Evolutionary conservation across 2,329 filamentous ascomycete genomes (phyloP).

Genomic region (Arthrobotrys sinensis): DNA sequence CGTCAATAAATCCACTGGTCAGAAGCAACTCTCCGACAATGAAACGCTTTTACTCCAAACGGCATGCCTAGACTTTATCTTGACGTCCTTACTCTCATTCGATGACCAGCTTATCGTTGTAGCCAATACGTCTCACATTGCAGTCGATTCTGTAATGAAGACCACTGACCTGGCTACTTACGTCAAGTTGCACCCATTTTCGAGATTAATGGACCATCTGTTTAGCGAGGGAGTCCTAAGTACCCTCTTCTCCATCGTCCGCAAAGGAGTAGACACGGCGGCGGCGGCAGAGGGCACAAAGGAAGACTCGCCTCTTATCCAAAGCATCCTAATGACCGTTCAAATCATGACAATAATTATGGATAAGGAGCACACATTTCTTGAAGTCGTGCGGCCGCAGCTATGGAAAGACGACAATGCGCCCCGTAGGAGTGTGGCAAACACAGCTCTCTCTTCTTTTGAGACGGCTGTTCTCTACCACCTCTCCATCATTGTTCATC

Average conservation of each 20-base stretch:
- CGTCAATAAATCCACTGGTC: constrained; percentile 40
- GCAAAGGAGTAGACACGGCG: constrained; percentile 76
- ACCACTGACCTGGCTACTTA: constrained; percentile 84
- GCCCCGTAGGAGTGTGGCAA: constrained; percentile 76
- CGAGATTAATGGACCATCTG: constrained; percentile 97
- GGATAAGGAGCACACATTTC: constrained; percentile 90
- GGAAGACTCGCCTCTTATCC: constrained; percentile 84
- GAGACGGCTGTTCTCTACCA: constrained; percentile 91
- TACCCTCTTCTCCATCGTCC: constrained; percentile 82
- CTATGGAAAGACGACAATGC: constrained; percentile 78
- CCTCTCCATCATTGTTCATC: constrained; percentile 81
- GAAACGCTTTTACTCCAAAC: constrained; percentile 73
- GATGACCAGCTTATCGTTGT: constrained; percentile 94
- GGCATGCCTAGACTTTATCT: constrained; percentile 86
- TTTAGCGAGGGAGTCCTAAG: constrained; percentile 91
- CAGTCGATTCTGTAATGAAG: constrained; percentile 81
- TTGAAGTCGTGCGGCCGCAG: constrained; percentile 86
- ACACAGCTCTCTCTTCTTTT: constrained; percentile 85
- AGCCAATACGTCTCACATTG: constrained; percentile 82
- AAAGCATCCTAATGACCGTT: constrained; percentile 83
- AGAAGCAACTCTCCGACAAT: constrained; percentile 52
- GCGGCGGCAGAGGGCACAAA: constrained; percentile 73
- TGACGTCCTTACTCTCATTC: constrained; percentile 84
- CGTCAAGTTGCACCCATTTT: constrained; percentile 89
- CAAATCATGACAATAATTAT: constrained; percentile 87